A percentile compares a stretch with the other conserved stretches of the same genome.
These are phyloP conservation scores for Boletellus ananas DNA, from an alignment of 768 basidiomycete genomes.

Conservation along the genomic window DNA sequence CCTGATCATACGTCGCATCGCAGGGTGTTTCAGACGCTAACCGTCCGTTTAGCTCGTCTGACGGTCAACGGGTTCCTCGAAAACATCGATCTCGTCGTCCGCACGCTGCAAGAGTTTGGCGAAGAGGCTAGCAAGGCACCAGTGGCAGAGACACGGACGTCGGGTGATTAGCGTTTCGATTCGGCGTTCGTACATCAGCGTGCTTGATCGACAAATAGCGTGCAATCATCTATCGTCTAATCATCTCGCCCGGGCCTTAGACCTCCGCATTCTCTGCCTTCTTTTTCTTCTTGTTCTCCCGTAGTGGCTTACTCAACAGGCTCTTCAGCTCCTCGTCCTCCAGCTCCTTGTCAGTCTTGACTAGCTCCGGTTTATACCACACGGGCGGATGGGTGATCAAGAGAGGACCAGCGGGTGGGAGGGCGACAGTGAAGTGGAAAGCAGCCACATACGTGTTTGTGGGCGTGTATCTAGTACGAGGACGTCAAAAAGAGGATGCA, in stretches of 20 bases:
- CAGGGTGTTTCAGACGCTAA: constrained; percentile 74
- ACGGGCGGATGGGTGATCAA: constrained; percentile 83
- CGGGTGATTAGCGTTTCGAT: constrained; percentile 9
- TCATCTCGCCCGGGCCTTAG: constrained; percentile 23
- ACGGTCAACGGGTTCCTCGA: constrained; percentile 85
- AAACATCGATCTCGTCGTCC: constrained; percentile 80
- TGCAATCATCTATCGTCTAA: constrained; percentile 14
- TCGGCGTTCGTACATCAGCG: constrained; percentile 13
- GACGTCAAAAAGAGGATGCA: neutral
- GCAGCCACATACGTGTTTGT: constrained; percentile 83
- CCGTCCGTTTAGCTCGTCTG: constrained; percentile 80
- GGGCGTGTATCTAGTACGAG: constrained; percentile 65
- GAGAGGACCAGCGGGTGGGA: constrained; percentile 83
- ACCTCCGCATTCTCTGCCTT: constrained; percentile 51
- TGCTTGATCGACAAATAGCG: constrained; percentile 14
- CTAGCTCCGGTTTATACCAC: constrained; percentile 92
- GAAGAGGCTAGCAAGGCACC: constrained; percentile 48
- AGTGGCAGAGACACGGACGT: neutral
- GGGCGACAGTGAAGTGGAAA: constrained; percentile 96
- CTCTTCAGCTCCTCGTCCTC: constrained; percentile 85
- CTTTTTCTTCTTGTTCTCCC: constrained; percentile 94
- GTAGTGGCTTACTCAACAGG: constrained; percentile 70
- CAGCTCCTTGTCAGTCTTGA: constrained; percentile 86
- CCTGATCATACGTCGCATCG: constrained; percentile 1
- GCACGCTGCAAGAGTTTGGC: constrained; percentile 78